Evolutionary conservation across 345 rosid genomes (phyloP).

Genomic region (sweet orange (Citrus sinensis)): DVS_A1.0 CM039167.1:28728501-28729000

Average conservation of each 20-base stretch:
- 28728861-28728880: background rate
- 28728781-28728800: background rate
- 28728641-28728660: background rate
- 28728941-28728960: background rate
- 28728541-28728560: too few relatives aligned
- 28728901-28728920: conserved; percentile 11
- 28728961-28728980: background rate
- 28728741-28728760: background rate
- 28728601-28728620: too few relatives aligned
- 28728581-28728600: too few relatives aligned
- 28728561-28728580: too few relatives aligned
- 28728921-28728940: conserved; percentile 6
- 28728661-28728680: background rate
- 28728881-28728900: conserved; percentile 2
- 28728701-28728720: background rate
- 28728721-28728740: background rate
- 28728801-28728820: background rate
- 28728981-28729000: background rate
- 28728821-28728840: background rate
- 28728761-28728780: background rate
- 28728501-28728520: too few relatives aligned
- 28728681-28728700: background rate
- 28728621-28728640: too few relatives aligned
- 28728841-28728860: background rate
- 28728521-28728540: too few relatives aligned